Percentiles rank a stretch among this genome's conserved stretches.
Conservation (phyloP, 1,284 basidiomycete genomes). For the Macrocystidia cucumis region DNA sequence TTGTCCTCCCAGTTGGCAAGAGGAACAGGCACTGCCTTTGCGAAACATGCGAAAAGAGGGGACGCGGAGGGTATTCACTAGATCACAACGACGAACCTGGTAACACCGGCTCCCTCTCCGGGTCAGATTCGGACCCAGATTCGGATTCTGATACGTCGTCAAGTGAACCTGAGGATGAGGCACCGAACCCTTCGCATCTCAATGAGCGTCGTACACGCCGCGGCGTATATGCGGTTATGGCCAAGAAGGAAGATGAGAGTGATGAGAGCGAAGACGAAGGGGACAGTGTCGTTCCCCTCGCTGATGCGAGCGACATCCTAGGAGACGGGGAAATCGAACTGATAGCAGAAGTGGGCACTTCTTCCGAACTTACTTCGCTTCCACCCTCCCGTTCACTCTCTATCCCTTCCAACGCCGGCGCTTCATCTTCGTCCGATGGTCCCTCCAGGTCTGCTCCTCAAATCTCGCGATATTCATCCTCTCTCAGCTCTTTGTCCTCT, state of each 20-base stretch:
- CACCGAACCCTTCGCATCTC: constrained; percentile 22
- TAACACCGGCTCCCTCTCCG: constrained; percentile 33
- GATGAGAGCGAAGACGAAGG: constrained; percentile 45
- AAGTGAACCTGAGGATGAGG: constrained; percentile 25
- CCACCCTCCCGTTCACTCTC: constrained; percentile 29
- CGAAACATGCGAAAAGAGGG: constrained; percentile 78
- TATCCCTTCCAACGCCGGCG: constrained; percentile 18
- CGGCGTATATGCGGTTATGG: constrained; percentile 65
- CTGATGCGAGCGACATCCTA: constrained; percentile 35
- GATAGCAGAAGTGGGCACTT: constrained; percentile 36
- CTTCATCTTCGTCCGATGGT: constrained; percentile 15
- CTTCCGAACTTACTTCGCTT: constrained; percentile 40
- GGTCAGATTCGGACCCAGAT: constrained; percentile 34
- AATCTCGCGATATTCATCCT: constrained; percentile 27
- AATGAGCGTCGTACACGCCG: constrained; percentile 72
- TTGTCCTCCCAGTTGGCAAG: constrained; percentile 58
- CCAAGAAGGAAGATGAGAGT: constrained; percentile 46
- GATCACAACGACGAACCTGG: constrained; percentile 40
- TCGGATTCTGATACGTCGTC: constrained; percentile 34
- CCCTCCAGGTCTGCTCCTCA: constrained; percentile 19
- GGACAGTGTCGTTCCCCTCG: constrained; percentile 33
- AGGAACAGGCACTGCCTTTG: constrained; percentile 86
- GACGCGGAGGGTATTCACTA: constrained; percentile 68
- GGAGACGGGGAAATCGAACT: constrained; percentile 43
- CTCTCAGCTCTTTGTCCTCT: constrained; percentile 28